These are phyloP conservation scores for Fagus crenata DNA, from an alignment of 306 rosid species.

Conservation along the genomic window DNA sequence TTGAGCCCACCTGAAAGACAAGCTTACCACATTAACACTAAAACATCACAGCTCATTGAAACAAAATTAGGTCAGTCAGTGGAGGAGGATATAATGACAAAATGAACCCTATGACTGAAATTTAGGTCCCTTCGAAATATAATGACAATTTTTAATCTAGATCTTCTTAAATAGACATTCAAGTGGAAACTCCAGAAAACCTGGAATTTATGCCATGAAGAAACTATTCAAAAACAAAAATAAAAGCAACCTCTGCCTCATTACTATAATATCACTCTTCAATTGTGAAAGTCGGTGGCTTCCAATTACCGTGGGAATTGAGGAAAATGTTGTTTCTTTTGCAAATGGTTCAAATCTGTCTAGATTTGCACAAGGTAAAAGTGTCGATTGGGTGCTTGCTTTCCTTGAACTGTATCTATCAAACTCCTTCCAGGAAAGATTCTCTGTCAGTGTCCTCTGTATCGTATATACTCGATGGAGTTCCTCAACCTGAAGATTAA, in stretches of 20 bases:
- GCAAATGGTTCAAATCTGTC: slow-evolving; percentile 22
- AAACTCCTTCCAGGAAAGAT: slow-evolving; percentile 32
- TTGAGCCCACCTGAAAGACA: slow-evolving; percentile 27
- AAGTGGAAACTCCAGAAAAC: neutral
- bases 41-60: neutral
- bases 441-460: slow-evolving; percentile 53
- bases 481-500: slow-evolving; percentile 50
- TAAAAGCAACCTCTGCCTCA: neutral
- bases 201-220: neutral
- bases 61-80: neutral
- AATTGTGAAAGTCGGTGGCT: neutral
- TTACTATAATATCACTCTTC: neutral
- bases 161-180: neutral
- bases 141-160: neutral
- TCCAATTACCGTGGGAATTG: slow-evolving; percentile 28
- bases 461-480: slow-evolving; percentile 53
- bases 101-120: neutral
- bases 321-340: slow-evolving; percentile 20
- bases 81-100: neutral
- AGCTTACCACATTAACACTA: neutral
- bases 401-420: slow-evolving; percentile 24
- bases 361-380: slow-evolving; percentile 26
- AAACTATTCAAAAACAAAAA: neutral
- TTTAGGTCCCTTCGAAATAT: neutral
- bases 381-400: slow-evolving; percentile 31